Percentiles rank a stretch among this genome's conserved stretches.
Conservation (phyloP, 768 basidiomycete species). For the Paxillus involutus region DNA sequence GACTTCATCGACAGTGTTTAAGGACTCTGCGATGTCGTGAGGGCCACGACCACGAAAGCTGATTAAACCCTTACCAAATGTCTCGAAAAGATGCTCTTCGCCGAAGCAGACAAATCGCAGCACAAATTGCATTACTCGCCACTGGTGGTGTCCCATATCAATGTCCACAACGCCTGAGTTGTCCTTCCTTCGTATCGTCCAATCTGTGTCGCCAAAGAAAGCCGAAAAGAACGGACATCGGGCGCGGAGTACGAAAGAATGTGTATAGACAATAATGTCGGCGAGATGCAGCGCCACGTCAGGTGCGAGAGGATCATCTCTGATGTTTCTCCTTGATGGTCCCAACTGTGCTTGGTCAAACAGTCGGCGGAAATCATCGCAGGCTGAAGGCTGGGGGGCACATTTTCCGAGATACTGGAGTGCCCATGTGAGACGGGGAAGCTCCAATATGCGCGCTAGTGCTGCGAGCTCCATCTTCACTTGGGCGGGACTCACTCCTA, state of each 20-base stretch:
- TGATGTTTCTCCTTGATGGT: slow-evolving; percentile 3
- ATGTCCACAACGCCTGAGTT: slow-evolving; percentile 56
- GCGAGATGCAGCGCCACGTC: slow-evolving; percentile 74
- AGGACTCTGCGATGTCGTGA: slow-evolving; percentile 49
- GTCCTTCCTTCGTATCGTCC: slow-evolving; percentile 68
- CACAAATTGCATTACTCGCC: slow-evolving; percentile 75
- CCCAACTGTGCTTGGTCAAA: slow-evolving; percentile 34
- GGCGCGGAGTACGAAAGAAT: slow-evolving; percentile 78
- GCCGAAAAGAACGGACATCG: slow-evolving; percentile 81
- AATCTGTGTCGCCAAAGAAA: slow-evolving; percentile 81
- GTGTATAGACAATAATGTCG: slow-evolving; percentile 63
- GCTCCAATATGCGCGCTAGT: slow-evolving; percentile 57
- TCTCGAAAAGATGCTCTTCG: slow-evolving; percentile 67
- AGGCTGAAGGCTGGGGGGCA: slow-evolving; percentile 46
- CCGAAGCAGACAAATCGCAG: slow-evolving; percentile 79
- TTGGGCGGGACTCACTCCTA: slow-evolving; percentile 43
- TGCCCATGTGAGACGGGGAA: slow-evolving; percentile 52
- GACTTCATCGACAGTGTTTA: slow-evolving; percentile 65
- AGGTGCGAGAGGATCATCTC: slow-evolving; percentile 38
- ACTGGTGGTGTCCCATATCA: slow-evolving; percentile 68
- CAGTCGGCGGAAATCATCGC: slow-evolving; percentile 48
- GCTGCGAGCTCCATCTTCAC: slow-evolving; percentile 64
- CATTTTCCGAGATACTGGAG: slow-evolving; percentile 65
- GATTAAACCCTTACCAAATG: slow-evolving; percentile 49
- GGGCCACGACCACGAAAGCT: background rate